Conservation (phyloP, 208 protist species). For the Willaertia magna region DNA sequence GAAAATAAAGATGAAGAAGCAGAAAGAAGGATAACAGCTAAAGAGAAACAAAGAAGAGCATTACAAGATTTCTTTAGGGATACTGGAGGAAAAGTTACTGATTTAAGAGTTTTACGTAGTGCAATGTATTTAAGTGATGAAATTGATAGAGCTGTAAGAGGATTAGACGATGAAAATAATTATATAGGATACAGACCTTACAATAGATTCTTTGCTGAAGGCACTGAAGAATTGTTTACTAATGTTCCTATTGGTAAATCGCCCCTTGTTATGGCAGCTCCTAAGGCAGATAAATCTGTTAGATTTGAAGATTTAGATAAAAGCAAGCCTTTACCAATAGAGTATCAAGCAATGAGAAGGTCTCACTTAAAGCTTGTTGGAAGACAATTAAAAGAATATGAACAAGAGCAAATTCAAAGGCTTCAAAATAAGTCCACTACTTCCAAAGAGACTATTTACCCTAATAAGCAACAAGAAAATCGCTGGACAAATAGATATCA, state of each 20-base stretch:
- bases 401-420: neutral
- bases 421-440: neutral
- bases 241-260: conserved; percentile 13
- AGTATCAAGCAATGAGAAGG: neutral
- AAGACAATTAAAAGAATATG: neutral
- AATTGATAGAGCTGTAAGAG: conserved; percentile 13
- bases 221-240: conserved; percentile 18
- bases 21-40: neutral
- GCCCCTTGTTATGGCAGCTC: conserved; percentile 8
- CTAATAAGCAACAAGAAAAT: neutral
- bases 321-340: neutral
- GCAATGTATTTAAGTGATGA: conserved; percentile 16
- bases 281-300: neutral
- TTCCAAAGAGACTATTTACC: neutral
- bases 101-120: conserved; percentile 13
- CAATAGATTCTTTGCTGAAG: conserved; percentile 12
- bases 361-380: conserved; percentile 2
- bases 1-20: neutral
- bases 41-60: neutral
- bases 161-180: neutral
- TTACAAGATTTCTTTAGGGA: neutral
- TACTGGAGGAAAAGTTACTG: conserved; percentile 8
- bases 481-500: neutral
- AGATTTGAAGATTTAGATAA: neutral
- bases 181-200: conserved; percentile 1